These are phyloP conservation scores for Staphylotrichum longicolle DNA, from an alignment of 495 filamentous ascomycete genomes.

Conservation along the genomic window DNA sequence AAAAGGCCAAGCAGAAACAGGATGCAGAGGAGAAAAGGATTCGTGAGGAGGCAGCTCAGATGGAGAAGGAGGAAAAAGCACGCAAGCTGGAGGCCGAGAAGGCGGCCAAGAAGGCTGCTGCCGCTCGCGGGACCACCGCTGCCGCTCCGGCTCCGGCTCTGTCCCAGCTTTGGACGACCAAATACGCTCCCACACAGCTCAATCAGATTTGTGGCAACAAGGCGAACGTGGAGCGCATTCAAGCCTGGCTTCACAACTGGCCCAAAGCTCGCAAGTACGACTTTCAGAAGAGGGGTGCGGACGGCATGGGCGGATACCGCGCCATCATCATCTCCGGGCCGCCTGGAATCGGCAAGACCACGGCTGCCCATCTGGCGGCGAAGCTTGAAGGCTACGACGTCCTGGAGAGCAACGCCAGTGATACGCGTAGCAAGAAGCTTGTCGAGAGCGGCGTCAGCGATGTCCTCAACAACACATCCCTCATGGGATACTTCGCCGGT, in stretches of 20 bases:
- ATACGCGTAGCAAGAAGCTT: constrained; percentile 95
- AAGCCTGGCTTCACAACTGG: constrained; percentile 83
- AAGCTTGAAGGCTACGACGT: constrained; percentile 92
- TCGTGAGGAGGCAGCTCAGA: constrained; percentile 71
- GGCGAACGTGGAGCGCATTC: constrained; percentile 79
- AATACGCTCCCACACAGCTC: constrained; percentile 83
- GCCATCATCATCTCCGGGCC: constrained; percentile 92
- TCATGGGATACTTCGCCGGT: constrained; percentile 89
- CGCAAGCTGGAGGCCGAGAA: constrained; percentile 50
- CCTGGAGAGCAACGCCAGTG: constrained; percentile 92
- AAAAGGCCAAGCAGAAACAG: constrained; percentile 75
- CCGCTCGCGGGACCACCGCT: constrained; percentile 39
- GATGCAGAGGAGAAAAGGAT: constrained; percentile 77
- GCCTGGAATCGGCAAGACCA: constrained; percentile 97
- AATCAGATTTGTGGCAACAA: constrained; percentile 97
- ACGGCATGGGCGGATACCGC: constrained; percentile 74
- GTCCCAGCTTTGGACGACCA: constrained; percentile 86
- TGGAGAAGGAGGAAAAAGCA: constrained; percentile 66
- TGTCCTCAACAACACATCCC: constrained; percentile 87
- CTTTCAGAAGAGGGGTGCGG: constrained; percentile 76
- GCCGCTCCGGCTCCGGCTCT: constrained; percentile 48
- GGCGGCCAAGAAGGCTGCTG: constrained; percentile 46
- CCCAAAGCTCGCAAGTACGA: constrained; percentile 64
- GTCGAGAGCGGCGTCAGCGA: constrained; percentile 84
- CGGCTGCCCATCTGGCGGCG: constrained; percentile 90